phyloP scores from a whole-genome alignment of 2,329 filamentous ascomycete genomes.

The Sphaceloma murrayae region DNA sequence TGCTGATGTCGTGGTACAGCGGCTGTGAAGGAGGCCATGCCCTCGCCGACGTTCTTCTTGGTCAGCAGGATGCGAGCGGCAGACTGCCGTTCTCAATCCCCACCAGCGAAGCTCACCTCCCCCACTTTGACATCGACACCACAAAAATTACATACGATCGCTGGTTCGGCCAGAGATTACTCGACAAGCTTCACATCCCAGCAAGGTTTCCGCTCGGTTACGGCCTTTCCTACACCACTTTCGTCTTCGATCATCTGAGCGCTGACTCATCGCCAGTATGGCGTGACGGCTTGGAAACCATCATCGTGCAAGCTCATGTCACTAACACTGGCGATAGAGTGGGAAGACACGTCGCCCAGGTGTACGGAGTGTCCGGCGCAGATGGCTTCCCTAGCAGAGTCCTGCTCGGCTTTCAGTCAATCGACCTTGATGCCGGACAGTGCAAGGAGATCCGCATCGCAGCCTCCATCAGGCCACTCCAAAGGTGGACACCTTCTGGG shows the following conservation, averaged over 20 bases:
- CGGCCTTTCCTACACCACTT: conserved; percentile 13
- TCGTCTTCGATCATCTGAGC: not conserved
- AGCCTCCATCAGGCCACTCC: not conserved
- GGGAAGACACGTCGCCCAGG: not conserved
- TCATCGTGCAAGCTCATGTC: not conserved
- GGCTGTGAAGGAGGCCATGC: conserved; percentile 20
- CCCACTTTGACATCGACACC: conserved; percentile 22
- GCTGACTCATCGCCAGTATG: not conserved
- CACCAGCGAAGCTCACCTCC: conserved; percentile 22
- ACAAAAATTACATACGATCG: conserved; percentile 22
- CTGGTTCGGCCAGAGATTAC: conserved; percentile 24
- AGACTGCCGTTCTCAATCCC: conserved; percentile 20
- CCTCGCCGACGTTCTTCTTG: conserved; percentile 19
- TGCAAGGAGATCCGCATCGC: not conserved
- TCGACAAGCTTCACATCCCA: conserved; percentile 23
- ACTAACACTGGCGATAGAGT: not conserved
- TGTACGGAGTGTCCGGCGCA: not conserved
- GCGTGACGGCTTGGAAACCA: not conserved
- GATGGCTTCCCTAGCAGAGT: not conserved
- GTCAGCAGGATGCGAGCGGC: conserved; percentile 18
- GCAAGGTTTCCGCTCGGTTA: conserved; percentile 19
- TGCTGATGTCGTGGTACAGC: conserved; percentile 19
- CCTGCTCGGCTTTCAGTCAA: not conserved
- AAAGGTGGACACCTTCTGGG: not conserved
- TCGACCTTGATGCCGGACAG: not conserved